These are phyloP conservation scores for Monosporascus sp. DNA, from an alignment of 2,329 filamentous ascomycete genomes.

Conservation along the genomic window DNA sequence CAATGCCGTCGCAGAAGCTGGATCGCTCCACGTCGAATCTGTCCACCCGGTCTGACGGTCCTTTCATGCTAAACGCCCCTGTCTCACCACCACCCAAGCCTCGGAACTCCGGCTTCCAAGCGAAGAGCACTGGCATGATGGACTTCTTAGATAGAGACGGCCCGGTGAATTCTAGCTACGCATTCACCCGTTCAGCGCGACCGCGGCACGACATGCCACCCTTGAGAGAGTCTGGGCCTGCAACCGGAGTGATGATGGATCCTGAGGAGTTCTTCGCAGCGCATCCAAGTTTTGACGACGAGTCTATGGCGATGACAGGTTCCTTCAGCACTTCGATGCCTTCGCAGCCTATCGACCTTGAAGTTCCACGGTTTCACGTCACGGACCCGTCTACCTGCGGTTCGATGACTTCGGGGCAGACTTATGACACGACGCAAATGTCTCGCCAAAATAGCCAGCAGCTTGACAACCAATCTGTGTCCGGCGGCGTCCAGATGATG, in stretches of 20 bases:
- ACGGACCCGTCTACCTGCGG: slow-evolving; percentile 26
- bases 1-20: slow-evolving; percentile 33
- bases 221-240: slow-evolving; percentile 27
- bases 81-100: slow-evolving; percentile 29
- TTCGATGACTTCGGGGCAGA: slow-evolving; percentile 29
- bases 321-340: slow-evolving; percentile 9
- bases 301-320: slow-evolving; percentile 6
- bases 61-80: slow-evolving; percentile 31
- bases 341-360: slow-evolving; percentile 14
- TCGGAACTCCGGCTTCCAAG: slow-evolving; percentile 13
- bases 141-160: slow-evolving; percentile 28
- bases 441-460: slow-evolving; percentile 27
- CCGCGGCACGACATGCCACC: slow-evolving; percentile 26
- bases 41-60: slow-evolving; percentile 32
- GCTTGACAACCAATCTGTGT: slow-evolving; percentile 23
- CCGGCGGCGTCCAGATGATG: slow-evolving; percentile 27
- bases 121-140: slow-evolving; percentile 19
- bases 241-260: slow-evolving; percentile 30
- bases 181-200: slow-evolving; percentile 19
- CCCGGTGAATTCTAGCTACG: slow-evolving; percentile 17
- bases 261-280: slow-evolving; percentile 33
- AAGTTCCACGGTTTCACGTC: slow-evolving; percentile 19
- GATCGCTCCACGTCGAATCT: slow-evolving; percentile 37
- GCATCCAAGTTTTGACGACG: slow-evolving; percentile 11
- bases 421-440: slow-evolving; percentile 27